Evolutionary conservation across 139 green algal genomes (phyloP).

Genomic region (Chlamydomonas sp.): DNA sequence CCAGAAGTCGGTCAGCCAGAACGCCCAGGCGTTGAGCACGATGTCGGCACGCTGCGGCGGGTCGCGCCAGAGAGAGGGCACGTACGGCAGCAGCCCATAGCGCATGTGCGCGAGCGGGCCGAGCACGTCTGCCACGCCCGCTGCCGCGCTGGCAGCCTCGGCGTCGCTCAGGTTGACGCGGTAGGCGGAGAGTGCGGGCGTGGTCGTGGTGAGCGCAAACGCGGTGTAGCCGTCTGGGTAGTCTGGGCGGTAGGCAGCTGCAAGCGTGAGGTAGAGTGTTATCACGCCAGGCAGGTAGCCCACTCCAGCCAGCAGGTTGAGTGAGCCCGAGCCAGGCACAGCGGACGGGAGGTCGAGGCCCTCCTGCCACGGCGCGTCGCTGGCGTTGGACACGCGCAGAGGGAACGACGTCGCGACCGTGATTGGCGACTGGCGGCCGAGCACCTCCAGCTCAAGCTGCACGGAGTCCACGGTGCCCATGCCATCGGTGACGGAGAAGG

Average conservation of each 20-base stretch:
- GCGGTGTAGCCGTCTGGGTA: too few species aligned
- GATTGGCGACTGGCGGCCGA: constrained; percentile 29
- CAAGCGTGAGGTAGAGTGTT: too few species aligned
- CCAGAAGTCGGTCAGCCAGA: constrained; percentile 23
- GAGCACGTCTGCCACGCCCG: too few species aligned
- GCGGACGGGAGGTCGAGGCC: constrained; percentile 35
- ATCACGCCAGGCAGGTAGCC: too few species aligned
- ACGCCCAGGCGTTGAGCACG: constrained; percentile 33
- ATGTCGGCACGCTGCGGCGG: constrained; percentile 26
- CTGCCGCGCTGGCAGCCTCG: too few species aligned
- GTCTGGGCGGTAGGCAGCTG: too few species aligned
- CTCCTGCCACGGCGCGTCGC: constrained; percentile 23
- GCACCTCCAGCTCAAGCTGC: constrained; percentile 9
- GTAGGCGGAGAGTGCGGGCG: too few species aligned
- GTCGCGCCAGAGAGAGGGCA: too few species aligned
- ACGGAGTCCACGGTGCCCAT: not conserved
- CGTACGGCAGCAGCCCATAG: too few species aligned
- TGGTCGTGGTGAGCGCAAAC: too few species aligned
- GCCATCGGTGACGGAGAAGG: constrained; percentile 16
- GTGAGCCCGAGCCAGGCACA: constrained; percentile 22
- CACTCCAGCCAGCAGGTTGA: constrained; percentile 16
- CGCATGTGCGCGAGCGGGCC: too few species aligned
- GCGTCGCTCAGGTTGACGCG: too few species aligned
- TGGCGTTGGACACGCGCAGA: constrained; percentile 11
- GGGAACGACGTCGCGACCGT: constrained; percentile 44